Evolutionary conservation across 768 basidiomycete species (phyloP).

Genomic region (Agaricus subrufescens): DNA sequence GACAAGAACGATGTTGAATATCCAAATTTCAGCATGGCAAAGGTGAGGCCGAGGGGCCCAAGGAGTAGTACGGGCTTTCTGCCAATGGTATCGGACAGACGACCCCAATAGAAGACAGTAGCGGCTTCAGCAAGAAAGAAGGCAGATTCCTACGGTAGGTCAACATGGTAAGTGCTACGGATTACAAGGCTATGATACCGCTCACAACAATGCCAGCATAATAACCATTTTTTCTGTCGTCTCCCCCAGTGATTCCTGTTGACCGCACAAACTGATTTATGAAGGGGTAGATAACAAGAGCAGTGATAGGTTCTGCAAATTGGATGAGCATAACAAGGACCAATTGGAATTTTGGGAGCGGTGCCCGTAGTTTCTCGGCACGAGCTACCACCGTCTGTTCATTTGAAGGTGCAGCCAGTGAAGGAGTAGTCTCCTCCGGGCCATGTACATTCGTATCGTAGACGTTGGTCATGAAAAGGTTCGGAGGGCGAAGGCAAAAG

Average conservation of each 20-base stretch:
- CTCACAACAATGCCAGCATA: slow-evolving; percentile 45
- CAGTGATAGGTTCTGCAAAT: slow-evolving; percentile 39
- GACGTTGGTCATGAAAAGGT: not conserved
- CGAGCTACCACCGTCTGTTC: not conserved
- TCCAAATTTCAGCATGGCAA: slow-evolving; percentile 40
- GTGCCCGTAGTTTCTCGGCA: slow-evolving; percentile 21
- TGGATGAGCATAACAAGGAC: slow-evolving; percentile 34
- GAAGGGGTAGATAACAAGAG: slow-evolving; percentile 42
- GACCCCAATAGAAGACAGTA: slow-evolving; percentile 41
- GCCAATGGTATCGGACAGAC: slow-evolving; percentile 37
- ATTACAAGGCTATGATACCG: not conserved
- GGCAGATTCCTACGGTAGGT: slow-evolving; percentile 30
- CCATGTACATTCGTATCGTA: not conserved
- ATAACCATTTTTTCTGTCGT: slow-evolving; percentile 41
- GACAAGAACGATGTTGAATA: slow-evolving; percentile 33
- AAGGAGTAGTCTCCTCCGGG: not conserved
- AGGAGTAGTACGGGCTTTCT: slow-evolving; percentile 38
- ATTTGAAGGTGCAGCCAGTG: not conserved
- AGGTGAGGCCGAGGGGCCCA: slow-evolving; percentile 35
- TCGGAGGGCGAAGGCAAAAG: too few relatives aligned
- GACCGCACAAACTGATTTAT: slow-evolving; percentile 39
- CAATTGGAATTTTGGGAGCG: slow-evolving; percentile 36
- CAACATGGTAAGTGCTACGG: not conserved
- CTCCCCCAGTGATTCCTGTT: slow-evolving; percentile 37
- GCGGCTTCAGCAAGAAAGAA: slow-evolving; percentile 40